Percentiles rank a stretch among this genome's conserved stretches.
Evolutionary conservation across 306 rosid species (phyloP).

Genomic region (Prinsepia uniflora): DNA sequence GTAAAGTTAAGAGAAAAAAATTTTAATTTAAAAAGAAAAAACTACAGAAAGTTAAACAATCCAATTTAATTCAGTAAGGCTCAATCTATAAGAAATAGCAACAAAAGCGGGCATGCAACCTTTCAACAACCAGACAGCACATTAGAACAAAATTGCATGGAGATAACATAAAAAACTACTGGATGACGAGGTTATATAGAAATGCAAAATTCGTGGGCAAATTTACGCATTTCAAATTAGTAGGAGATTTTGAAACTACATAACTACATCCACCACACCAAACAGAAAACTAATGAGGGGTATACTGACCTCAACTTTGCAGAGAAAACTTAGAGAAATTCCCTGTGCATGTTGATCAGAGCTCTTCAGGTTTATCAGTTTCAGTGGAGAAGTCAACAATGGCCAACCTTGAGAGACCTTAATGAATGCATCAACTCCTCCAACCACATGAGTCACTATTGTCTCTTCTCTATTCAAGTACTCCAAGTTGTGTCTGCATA

Average conservation of each 20-base stretch:
- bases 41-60: not conserved
- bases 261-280: not conserved
- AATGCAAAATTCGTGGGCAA: not conserved
- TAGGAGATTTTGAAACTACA: not conserved
- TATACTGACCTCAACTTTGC: conserved; percentile 61
- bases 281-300: not conserved
- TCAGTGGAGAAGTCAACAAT: conserved; percentile 52
- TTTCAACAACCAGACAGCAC: not conserved
- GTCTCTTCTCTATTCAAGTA: conserved; percentile 63
- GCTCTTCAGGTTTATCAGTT: conserved; percentile 55
- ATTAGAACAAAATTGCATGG: not conserved
- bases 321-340: conserved; percentile 47
- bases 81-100: too few relatives aligned
- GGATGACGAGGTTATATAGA: not conserved
- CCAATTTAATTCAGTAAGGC: not conserved
- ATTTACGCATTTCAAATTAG: not conserved
- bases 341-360: conserved; percentile 48
- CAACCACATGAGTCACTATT: conserved; percentile 58
- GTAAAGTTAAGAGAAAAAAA: not conserved
- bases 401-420: conserved; percentile 80
- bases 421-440: conserved; percentile 63
- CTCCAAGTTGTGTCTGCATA: conserved; percentile 55
- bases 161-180: not conserved
- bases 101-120: not conserved
- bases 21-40: too few relatives aligned